A percentile compares a stretch with the other conserved stretches of the same genome.
phyloP scores from a whole-genome alignment of 306 rosid genomes.

The Gastrolobium villosum region DNA sequence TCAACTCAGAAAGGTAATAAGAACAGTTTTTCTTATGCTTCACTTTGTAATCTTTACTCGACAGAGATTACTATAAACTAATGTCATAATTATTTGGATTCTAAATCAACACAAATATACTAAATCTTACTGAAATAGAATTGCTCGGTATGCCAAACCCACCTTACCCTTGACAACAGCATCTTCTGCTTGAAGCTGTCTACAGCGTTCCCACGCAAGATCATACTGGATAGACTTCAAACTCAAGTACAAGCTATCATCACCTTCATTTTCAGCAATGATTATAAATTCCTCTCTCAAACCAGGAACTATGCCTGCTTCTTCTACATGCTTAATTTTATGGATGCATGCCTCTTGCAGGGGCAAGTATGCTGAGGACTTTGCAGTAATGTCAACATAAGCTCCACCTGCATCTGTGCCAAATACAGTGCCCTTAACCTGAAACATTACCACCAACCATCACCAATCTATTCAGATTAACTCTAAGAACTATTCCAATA shows the following conservation, averaged over 20 bases:
- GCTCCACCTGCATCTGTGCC: conserved; percentile 79
- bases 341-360: conserved; percentile 78
- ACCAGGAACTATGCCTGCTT: conserved; percentile 83
- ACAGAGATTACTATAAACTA: conserved; percentile 21
- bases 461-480: conserved; percentile 29
- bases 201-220: conserved; percentile 96
- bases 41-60: conserved; percentile 1
- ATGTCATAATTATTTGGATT: neutral
- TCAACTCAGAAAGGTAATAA: neutral
- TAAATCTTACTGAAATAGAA: conserved; percentile 18
- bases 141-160: conserved; percentile 52
- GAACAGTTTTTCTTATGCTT: conserved; percentile 17
- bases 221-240: conserved; percentile 78
- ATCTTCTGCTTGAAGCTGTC: conserved; percentile 98
- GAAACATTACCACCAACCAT: conserved; percentile 43
- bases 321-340: conserved; percentile 76
- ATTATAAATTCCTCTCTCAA: conserved; percentile 83
- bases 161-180: conserved; percentile 97
- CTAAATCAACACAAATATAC: conserved; percentile 28
- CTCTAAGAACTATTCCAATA: neutral
- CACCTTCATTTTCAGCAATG: conserved; percentile 83
- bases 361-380: conserved; percentile 91
- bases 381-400: conserved; percentile 83
- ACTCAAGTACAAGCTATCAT: conserved; percentile 84
- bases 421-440: conserved; percentile 90